Evolutionary conservation across 352 stramenopile species (phyloP), one percentile per base, ranked within the genome.

Genomic region (Globisporangium heterothallicum): DNA sequence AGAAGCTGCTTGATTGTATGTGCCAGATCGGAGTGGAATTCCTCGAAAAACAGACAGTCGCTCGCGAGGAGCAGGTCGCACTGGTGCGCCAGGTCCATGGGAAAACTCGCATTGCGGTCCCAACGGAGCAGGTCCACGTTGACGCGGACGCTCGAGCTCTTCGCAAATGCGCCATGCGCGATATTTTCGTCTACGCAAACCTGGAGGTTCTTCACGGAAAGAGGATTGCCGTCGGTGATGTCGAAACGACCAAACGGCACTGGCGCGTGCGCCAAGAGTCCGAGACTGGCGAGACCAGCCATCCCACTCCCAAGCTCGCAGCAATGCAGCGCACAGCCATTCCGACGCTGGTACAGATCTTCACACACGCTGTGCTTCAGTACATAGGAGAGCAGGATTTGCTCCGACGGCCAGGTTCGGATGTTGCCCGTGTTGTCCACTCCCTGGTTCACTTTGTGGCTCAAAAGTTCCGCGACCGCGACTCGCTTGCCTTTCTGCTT

Each of bases 361-460:
- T 69, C 49, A 19, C 54, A 75, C 0, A 83, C 45, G 19, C 59
- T 25, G 9, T 71, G 72, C 24, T 64, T 59, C 21, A 94, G 61
- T 34, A 94, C 16, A 38, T 86, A 77, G 9, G 64, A 70, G 7
- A 94, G 68, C 49, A 94, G 32, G 19, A 92, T 64, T 55, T 84
- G 70, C 59, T 94, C 84, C 3, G 75, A 88, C 25, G 84, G 80
- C 84, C 84, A 94, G 45, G 77, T 92, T 19, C 82, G 79, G 43
- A 94, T 88, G 65, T 94, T 94, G 27, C 84, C 84, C 34, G 84
- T 94, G 67, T 94, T 94, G 66, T 94, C 84, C 29, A 94, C 84
- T 14, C 78, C 81, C 21, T 80, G 40, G 42, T 93, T 87, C 53
- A 87, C 63, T 27, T 86, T 58, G 58, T 93, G 82, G 53, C 82